These are phyloP conservation scores for Suillus ampliporus DNA, from an alignment of 768 basidiomycete species.

Conservation along the genomic window DNA sequence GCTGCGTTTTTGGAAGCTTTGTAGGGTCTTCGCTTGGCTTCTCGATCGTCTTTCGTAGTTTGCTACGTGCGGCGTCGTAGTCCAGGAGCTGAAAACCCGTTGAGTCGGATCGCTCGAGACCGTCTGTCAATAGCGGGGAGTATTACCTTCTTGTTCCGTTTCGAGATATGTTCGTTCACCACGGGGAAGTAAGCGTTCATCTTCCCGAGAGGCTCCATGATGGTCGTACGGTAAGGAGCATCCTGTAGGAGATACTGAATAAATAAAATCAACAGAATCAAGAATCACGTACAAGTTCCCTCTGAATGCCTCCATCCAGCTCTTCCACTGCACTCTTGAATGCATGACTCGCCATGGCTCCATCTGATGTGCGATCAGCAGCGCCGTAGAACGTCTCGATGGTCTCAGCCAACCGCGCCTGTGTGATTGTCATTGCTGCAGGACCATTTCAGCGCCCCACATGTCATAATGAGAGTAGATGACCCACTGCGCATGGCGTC, in stretches of 20 bases:
- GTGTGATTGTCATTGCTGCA: conserved; percentile 92
- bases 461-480: background rate
- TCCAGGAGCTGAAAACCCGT: conserved; percentile 74
- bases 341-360: conserved; percentile 96
- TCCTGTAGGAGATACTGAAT: conserved; percentile 57
- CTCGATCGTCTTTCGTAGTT: conserved; percentile 85
- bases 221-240: conserved; percentile 90
- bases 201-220: conserved; percentile 95
- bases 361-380: conserved; percentile 82
- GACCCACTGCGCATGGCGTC: conserved; percentile 90
- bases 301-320: conserved; percentile 79
- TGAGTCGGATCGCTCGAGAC: background rate
- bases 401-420: conserved; percentile 91
- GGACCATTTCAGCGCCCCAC: conserved; percentile 4
- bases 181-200: conserved; percentile 95
- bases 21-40: conserved; percentile 94
- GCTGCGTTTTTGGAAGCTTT: conserved; percentile 90
- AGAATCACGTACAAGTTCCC: conserved; percentile 76
- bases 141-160: conserved; percentile 93
- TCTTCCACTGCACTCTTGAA: conserved; percentile 97
- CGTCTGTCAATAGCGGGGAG: background rate
- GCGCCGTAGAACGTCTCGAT: conserved; percentile 92
- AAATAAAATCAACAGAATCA: conserved; percentile 11
- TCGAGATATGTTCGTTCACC: conserved; percentile 91
- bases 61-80: conserved; percentile 92